A percentile compares a stretch with the other conserved stretches of the same genome.
These are phyloP conservation scores for Alternaria infectoria DNA, from an alignment of 2,329 filamentous ascomycete genomes.

Conservation along the genomic window DNA sequence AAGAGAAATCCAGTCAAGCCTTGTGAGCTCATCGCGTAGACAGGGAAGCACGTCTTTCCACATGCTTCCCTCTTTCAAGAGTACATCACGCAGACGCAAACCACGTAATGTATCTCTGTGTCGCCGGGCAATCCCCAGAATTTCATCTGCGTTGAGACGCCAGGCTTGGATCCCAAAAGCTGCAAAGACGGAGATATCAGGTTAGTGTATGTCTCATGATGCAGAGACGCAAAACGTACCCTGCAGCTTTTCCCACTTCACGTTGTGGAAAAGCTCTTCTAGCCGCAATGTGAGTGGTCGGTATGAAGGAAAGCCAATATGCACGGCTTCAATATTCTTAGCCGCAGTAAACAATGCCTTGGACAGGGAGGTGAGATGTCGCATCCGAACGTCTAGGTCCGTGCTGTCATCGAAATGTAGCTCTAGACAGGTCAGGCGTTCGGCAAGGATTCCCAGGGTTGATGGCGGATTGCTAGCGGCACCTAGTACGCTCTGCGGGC, in stretches of 20 bases:
- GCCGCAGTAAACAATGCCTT: slow-evolving; percentile 64
- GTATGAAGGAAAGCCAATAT: slow-evolving; percentile 68
- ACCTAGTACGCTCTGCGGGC: slow-evolving; percentile 63
- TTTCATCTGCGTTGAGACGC: slow-evolving; percentile 65
- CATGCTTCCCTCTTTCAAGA: slow-evolving; percentile 63
- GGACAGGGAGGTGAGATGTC: slow-evolving; percentile 64
- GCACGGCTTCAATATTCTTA: slow-evolving; percentile 66
- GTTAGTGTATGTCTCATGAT: neutral
- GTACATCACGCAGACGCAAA: slow-evolving; percentile 65
- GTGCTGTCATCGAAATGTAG: slow-evolving; percentile 66
- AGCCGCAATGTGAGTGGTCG: slow-evolving; percentile 63
- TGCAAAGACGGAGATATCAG: neutral
- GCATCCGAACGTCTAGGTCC: slow-evolving; percentile 64
- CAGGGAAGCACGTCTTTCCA: slow-evolving; percentile 67
- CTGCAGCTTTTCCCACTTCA: slow-evolving; percentile 66
- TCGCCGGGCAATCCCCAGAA: slow-evolving; percentile 62
- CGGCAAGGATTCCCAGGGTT: slow-evolving; percentile 59
- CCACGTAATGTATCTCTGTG: slow-evolving; percentile 65
- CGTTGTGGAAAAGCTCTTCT: slow-evolving; percentile 67
- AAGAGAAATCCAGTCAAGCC: slow-evolving; percentile 68
- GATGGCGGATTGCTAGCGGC: slow-evolving; percentile 56
- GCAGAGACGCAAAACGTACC: neutral
- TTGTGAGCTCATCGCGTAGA: slow-evolving; percentile 62
- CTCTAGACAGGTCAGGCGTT: slow-evolving; percentile 66
- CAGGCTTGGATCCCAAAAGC: slow-evolving; percentile 71